Conservation (phyloP, 208 protist species). For the Naegleria lovaniensis region DNA sequence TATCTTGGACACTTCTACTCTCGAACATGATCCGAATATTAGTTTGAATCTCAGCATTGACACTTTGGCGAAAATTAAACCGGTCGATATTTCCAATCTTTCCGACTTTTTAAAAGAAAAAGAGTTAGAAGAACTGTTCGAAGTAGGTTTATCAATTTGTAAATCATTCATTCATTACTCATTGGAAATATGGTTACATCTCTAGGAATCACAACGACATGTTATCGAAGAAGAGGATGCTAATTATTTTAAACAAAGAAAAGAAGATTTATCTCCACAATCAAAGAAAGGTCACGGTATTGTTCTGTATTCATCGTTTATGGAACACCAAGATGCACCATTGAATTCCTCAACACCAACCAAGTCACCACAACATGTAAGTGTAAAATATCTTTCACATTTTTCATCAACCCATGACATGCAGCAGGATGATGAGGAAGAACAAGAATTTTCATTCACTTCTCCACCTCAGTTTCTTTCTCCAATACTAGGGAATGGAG, state of each 20-base stretch:
- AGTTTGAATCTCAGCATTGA: constrained; percentile 19
- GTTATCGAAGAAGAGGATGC: background rate
- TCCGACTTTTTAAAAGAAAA: background rate
- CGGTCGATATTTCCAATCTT: constrained; percentile 11
- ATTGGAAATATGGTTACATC: too few relatives aligned
- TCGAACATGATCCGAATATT: background rate
- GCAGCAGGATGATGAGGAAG: background rate
- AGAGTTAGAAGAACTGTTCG: background rate
- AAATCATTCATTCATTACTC: background rate
- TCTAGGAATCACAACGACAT: background rate
- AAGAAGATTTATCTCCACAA: constrained; percentile 22
- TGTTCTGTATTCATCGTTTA: background rate
- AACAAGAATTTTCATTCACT: background rate
- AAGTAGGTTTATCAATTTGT: background rate
- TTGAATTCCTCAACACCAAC: background rate
- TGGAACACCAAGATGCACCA: background rate
- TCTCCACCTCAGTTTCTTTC: background rate
- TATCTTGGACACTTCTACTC: background rate
- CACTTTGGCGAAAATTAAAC: constrained; percentile 22
- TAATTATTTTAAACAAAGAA: constrained; percentile 11
- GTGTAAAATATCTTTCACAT: background rate
- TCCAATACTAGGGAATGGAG: background rate
- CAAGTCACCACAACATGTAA: background rate
- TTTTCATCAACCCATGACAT: background rate
- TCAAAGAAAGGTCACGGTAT: background rate